Evolutionary conservation across 495 filamentous ascomycete genomes (phyloP).

Genomic region (Amorphotheca resinae): DNA sequence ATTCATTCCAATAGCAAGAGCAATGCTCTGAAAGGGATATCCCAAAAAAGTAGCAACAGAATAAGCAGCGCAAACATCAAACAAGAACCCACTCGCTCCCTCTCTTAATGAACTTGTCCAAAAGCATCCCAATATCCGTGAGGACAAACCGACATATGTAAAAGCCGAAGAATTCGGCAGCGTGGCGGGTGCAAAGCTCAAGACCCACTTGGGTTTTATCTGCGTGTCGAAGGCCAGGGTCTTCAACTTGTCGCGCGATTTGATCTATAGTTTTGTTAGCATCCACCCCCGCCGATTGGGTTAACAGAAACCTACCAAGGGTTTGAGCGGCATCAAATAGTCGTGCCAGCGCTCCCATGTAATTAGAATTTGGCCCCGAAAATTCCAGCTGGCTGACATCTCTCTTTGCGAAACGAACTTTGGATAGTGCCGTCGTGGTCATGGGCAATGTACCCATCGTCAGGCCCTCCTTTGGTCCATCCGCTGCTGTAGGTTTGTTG

Average conservation of each 20-base stretch:
- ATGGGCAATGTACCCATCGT: slow-evolving; percentile 70
- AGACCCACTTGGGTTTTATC: slow-evolving; percentile 82
- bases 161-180: slow-evolving; percentile 95
- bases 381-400: slow-evolving; percentile 58
- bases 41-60: no score
- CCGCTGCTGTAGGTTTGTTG: slow-evolving; percentile 26
- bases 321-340: slow-evolving; percentile 92
- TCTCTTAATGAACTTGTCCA: slow-evolving; percentile 96
- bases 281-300: neutral
- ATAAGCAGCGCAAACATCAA: no score
- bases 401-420: slow-evolving; percentile 43
- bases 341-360: slow-evolving; percentile 82
- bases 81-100: slow-evolving; percentile 87
- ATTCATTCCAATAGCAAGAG: neutral
- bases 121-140: slow-evolving; percentile 67
- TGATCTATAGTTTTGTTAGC: slow-evolving; percentile 51
- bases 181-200: slow-evolving; percentile 84
- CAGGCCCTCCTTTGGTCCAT: slow-evolving; percentile 37
- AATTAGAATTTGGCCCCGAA: slow-evolving; percentile 72
- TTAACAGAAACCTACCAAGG: slow-evolving; percentile 61
- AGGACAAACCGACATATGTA: slow-evolving; percentile 91
- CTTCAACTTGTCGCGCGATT: slow-evolving; percentile 91
- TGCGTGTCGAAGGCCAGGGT: slow-evolving; percentile 71
- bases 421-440: slow-evolving; percentile 49
- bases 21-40: no score